Base-by-base conservation (phyloP, 305 asterid genomes). In the Solanum chacoense region DNA sequence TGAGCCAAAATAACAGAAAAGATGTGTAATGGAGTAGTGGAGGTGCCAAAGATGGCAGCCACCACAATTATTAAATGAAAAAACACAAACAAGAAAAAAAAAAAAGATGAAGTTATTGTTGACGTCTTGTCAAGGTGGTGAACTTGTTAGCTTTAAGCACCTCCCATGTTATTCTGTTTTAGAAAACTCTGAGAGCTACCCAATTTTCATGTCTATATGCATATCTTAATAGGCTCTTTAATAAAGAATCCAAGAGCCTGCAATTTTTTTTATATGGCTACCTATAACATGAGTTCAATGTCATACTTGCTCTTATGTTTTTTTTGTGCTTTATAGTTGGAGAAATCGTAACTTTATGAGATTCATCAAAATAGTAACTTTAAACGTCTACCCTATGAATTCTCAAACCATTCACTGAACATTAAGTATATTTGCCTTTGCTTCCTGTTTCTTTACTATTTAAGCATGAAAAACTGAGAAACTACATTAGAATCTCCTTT, bases 401-500 rank as follows among this genome's bases (percentile, higher is more conserved):
- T 83, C 69, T 83, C 74, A 50, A 83, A 83, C 32, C 3, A 31
- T 83, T 83, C 73, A 50, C 31, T 50, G 34, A 55, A 20, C 13
- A 22, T 84, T 7, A 32, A 84, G 87, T 55, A 84, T 84, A 38
- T 32, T 40, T 84, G n/a, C 74, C 32, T 22, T 59, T 84, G 2
- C 29, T 84, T 84, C 32, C 9, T 32, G 50, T 31, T 84, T 55
- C 74, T 20, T 55, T 84, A 20, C 22, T n/a, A 32, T 84, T 84
- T 84, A 84, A 55, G 45, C 75, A 32, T 32, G 74, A 32, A 55
- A 74, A 84, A 55, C 14, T 32, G 31, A 84, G 22, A 55, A 18
- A 31, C 32, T 85, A 79, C 75, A 89, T 88, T 77, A 87, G 67
- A 88, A 80, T 76, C 42, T 85, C 92, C 86, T 88, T 87, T 22